Base-by-base conservation (phyloP, 2,329 filamentous ascomycete genomes). In the Nothophaeocryptopus gaeumannii region DNA sequence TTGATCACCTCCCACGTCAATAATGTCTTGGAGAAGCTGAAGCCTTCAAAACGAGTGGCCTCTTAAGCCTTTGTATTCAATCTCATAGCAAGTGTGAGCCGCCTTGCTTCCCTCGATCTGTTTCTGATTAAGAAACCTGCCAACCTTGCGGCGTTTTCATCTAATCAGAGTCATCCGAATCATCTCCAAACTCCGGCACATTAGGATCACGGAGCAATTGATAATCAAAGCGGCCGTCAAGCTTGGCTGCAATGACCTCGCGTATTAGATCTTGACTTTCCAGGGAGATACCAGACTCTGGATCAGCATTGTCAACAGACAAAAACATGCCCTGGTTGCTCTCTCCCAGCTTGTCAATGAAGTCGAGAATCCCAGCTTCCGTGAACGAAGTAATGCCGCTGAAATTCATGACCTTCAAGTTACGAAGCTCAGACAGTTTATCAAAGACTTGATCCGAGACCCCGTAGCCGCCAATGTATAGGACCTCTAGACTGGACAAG, bases 331-430 rank as follows among this genome's bases (percentile, higher is more conserved):
- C 72, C 37, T 65, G 62, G 51, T 76, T 75, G 2, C 69, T 67
- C 1, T 66, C 65, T 11, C 58, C 70, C 8, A 78, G 64, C 12
- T 63, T 58, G 2, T 65, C 54, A n/a, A 76, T 64, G 47, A 75
- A 76, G 5, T 69, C 65, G 5, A 74, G 61, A 1, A 86, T 70
- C 1, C 77, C 78, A 4, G 72, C 63, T 2, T 68, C 68, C 0
- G 78, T 79, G 62, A 86, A 84, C 2, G 66, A 65, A 0, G 82
- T 82, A 2, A 77, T 67, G 2, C 78, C 80, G 33, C 73, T 75
- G 36, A 85, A 76, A 4, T 73, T 75, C 5, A 86, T 67, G 3
- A 67, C 71, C 39, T 74, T 76, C 32, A 86, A 67, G 30, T 75
- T 70, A 3, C 63, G 63, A 37, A 84, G 68, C 5, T 63, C 63